Percentiles rank a stretch among this genome's conserved stretches.
phyloP scores from a whole-genome alignment of 257 asterid species.

The Paulownia fortunei region DNA sequence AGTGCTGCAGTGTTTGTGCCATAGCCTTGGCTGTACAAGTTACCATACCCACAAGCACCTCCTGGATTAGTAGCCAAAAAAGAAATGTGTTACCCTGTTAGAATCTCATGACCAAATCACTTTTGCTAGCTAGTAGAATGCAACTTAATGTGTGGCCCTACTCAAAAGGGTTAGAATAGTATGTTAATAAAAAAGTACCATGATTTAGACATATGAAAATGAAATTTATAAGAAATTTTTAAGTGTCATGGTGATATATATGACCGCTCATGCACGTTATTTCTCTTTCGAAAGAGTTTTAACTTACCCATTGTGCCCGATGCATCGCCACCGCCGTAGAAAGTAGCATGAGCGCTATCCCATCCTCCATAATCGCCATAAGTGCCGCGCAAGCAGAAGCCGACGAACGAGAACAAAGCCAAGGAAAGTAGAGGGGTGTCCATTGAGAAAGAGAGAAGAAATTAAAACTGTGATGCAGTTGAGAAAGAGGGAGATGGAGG shows the following conservation, averaged over 20 bases:
- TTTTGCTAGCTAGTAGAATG: not conserved
- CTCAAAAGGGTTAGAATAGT: not conserved
- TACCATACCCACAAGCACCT: conserved; percentile 97
- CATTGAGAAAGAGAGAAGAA: conserved; percentile 40
- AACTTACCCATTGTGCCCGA: conserved; percentile 66
- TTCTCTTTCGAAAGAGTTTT: not conserved
- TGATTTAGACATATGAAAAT: conserved; percentile 23
- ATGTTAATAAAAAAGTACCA: not conserved
- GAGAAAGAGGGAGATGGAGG: not conserved
- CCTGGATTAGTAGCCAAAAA: conserved; percentile 47
- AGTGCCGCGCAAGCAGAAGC: conserved; percentile 28
- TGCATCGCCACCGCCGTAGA: conserved; percentile 68
- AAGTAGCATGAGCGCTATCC: conserved; percentile 60
- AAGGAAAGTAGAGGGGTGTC: conserved; percentile 34
- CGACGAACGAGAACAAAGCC: conserved; percentile 37
- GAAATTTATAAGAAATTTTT: conserved; percentile 4
- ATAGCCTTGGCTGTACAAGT: conserved; percentile 81
- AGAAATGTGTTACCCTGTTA: not conserved
- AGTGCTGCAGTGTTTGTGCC: conserved; percentile 93
- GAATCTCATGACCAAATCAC: conserved; percentile 4
- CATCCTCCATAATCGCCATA: conserved; percentile 52
- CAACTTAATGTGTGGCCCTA: not conserved
- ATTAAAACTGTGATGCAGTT: not conserved
- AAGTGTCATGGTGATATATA: not conserved
- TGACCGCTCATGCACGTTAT: not conserved